phyloP scores from a whole-genome alignment of 345 rosid species.

The Kandelia obovata region DNA sequence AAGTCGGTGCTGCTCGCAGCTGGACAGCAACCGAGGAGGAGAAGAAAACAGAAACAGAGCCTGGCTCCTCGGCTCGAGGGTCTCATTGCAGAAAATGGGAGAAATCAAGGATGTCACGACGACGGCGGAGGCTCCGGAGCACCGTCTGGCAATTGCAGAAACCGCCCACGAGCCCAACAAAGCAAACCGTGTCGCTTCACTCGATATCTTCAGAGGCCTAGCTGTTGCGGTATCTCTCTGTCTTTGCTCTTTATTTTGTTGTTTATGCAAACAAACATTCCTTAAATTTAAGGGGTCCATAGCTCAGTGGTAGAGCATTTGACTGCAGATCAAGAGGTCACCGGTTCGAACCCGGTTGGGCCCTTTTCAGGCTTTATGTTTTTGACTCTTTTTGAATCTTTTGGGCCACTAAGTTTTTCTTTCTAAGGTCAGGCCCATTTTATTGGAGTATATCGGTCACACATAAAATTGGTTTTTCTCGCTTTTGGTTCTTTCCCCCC shows the following conservation, averaged over 20 bases:
- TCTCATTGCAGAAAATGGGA: constrained; percentile 27
- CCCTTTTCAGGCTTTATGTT: background rate
- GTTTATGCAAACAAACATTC: fast-evolving
- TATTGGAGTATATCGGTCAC: background rate
- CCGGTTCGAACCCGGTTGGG: constrained; percentile 40
- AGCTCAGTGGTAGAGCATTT: constrained; percentile 42
- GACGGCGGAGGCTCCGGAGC: constrained; percentile 17
- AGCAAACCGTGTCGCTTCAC: constrained; percentile 54
- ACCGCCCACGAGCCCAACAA: constrained; percentile 24
- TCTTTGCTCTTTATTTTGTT: background rate
- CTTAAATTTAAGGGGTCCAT: constrained; percentile 10
- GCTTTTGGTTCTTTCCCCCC: too few relatives aligned
- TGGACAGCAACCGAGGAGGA: too few relatives aligned
- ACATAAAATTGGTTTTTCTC: too few relatives aligned
- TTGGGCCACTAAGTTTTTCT: background rate
- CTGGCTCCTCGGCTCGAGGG: too few relatives aligned
- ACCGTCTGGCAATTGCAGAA: constrained; percentile 33
- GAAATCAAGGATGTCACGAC: constrained; percentile 43
- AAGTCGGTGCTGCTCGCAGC: too few relatives aligned
- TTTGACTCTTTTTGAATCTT: background rate
- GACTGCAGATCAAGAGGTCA: constrained; percentile 40
- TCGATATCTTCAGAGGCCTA: constrained; percentile 89
- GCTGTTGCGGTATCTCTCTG: constrained; percentile 57
- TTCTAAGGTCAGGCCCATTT: background rate
- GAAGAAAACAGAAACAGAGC: too few relatives aligned